Conservation (phyloP, 2,329 filamentous ascomycete genomes). For the Calonectria pteridis region DNA sequence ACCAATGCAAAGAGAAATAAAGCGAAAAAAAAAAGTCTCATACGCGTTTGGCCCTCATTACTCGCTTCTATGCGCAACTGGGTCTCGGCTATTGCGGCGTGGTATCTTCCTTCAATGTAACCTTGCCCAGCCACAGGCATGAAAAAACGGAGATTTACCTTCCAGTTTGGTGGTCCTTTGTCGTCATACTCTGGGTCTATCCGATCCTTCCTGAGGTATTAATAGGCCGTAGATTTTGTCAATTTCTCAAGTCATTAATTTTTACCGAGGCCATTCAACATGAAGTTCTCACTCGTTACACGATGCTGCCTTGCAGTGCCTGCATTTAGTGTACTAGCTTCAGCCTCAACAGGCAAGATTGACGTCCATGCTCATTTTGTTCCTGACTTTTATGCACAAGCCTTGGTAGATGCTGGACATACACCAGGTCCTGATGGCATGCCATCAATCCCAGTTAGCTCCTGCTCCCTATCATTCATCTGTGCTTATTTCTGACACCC, state of each 20-base stretch:
- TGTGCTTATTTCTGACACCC: background rate
- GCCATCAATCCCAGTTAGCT: constrained; percentile 40
- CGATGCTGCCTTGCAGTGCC: constrained; percentile 4
- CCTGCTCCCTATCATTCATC: background rate
- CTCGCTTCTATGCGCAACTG: background rate
- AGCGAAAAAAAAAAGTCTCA: too few species aligned
- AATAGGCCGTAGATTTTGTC: background rate
- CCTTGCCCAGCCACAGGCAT: background rate
- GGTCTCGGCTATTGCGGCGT: background rate
- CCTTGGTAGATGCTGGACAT: constrained; percentile 38
- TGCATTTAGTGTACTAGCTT: background rate
- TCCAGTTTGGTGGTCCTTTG: background rate
- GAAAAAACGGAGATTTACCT: background rate
- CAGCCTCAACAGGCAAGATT: constrained; percentile 28
- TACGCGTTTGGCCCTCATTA: background rate
- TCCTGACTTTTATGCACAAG: constrained; percentile 41
- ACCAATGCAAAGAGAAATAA: too few species aligned
- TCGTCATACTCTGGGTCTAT: background rate
- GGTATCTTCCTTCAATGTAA: background rate
- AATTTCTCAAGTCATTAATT: background rate
- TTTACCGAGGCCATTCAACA: background rate
- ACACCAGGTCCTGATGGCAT: constrained; percentile 42
- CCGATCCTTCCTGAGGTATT: background rate
- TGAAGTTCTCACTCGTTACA: constrained; percentile 5
- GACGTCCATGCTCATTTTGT: constrained; percentile 42